Percentiles rank a stretch among this genome's conserved stretches.
These are phyloP conservation scores for Cercospora beticola DNA, from an alignment of 2,329 filamentous ascomycete species.

Conservation along the genomic window DNA sequence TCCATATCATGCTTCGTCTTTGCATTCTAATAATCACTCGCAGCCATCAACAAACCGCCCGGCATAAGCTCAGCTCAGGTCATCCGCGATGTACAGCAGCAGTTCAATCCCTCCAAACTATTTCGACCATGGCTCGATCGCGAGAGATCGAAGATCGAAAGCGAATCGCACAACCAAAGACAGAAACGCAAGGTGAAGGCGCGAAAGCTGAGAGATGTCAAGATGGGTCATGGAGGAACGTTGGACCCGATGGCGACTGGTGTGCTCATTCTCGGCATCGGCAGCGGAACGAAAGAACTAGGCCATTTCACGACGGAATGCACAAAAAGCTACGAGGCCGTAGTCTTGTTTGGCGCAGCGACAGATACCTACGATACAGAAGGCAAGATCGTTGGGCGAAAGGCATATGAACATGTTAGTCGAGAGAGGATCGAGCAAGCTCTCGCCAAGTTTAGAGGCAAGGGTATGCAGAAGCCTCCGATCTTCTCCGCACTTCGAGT, in stretches of 20 bases:
- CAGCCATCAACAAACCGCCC: conserved; percentile 90
- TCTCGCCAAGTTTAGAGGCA: conserved; percentile 72
- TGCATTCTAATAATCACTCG: conserved; percentile 13
- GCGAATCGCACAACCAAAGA: conserved; percentile 60
- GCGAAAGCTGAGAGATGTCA: conserved; percentile 67
- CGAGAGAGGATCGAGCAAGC: conserved; percentile 74
- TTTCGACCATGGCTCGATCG: conserved; percentile 76
- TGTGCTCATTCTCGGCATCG: conserved; percentile 84
- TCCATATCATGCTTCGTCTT: conserved; percentile 9
- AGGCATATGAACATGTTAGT: conserved; percentile 78
- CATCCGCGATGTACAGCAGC: conserved; percentile 79
- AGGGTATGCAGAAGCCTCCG: conserved; percentile 84
- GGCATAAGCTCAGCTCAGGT: conserved; percentile 86
- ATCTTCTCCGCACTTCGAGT: conserved; percentile 92
- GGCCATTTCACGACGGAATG: conserved; percentile 72
- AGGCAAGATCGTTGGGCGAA: conserved; percentile 76
- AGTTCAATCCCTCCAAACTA: conserved; percentile 76
- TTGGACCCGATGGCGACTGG: conserved; percentile 92
- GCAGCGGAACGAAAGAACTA: conserved; percentile 81
- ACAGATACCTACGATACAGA: conserved; percentile 90
- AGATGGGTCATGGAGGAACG: conserved; percentile 94
- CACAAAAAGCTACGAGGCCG: conserved; percentile 89
- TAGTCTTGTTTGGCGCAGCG: conserved; percentile 84
- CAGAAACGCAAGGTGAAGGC: conserved; percentile 51
- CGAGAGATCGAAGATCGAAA: conserved; percentile 57